Evolutionary conservation across 371 early-diverging fungal species (phyloP), one percentile per base, ranked within the genome.

Genomic region (Mucor racemosus): DNA sequence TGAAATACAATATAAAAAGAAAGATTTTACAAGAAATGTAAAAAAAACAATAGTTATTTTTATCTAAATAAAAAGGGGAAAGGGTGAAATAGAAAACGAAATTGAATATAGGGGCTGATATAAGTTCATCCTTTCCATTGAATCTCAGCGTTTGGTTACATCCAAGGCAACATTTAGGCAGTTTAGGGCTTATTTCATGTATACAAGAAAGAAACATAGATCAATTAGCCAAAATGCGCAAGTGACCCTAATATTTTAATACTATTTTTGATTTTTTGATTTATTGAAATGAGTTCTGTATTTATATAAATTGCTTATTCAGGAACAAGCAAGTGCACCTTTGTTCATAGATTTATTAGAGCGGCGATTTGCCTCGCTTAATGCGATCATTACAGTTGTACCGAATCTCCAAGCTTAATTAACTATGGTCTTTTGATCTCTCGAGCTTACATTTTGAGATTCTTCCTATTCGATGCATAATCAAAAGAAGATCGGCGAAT

Each of bases 1-100:
- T 53, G 21, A 26, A 31, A 10, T 53, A 13, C 5, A 53, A 53
- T 8, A 31, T 3, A 53, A 26, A 31, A 13, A 31, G 21, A 13
- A 11, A 53, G 17, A 11, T 26, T 26, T 26, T 26, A 26, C 3
- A 5, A 53, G 21, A 31, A 53, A 4, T 10, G 31, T 26, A 26
- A 31, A 31, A 21, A 31, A 53, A 53, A n/a, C n/a, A 53, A n/a
- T n/a, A n/a, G 44, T 44, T 44, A 6, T 42, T 42, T 44, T 44
- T 44, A 44, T 44, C 44, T 44, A 44, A 17, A 17, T 15, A 17
- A 17, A 44, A 44, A 44, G 44, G 44, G 44, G 44, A 44, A 44
- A 44, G 44, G 44, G 44, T 44, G 44, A 7, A 44, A 44, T 44
- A 44, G 44, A 44, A 44, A 44, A 44, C 44, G 17, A 44, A 42